Percentiles rank a stretch among this genome's conserved stretches.
These are phyloP conservation scores for Persicaria maculosa DNA, from an alignment of 148 eudicot species.

Conservation along the genomic window DNA sequence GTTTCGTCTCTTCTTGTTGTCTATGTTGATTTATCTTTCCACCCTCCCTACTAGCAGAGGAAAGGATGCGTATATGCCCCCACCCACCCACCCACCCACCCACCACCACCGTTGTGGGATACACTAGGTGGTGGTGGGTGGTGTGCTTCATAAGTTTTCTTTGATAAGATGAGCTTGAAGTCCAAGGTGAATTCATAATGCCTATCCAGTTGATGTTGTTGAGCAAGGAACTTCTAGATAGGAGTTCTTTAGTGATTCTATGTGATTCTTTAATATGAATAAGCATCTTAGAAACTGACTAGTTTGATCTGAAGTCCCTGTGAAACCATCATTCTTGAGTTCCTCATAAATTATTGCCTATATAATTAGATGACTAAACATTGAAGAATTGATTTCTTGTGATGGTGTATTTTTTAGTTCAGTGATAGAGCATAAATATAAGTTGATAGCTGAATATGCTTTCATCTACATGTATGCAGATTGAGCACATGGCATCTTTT, in stretches of 20 bases:
- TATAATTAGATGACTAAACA: not conserved
- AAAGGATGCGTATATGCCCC: too few relatives aligned
- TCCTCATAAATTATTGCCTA: not conserved
- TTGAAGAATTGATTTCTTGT: not conserved
- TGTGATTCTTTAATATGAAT: too few relatives aligned
- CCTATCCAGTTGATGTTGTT: not conserved
- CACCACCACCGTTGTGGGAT: too few relatives aligned
- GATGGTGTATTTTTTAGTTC: not conserved
- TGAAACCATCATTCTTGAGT: not conserved
- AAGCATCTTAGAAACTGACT: too few relatives aligned
- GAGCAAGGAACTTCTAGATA: not conserved
- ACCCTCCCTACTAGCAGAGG: too few relatives aligned
- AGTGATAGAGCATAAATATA: not conserved
- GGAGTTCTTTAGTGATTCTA: not conserved
- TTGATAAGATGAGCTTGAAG: too few relatives aligned
- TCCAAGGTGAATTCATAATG: not conserved
- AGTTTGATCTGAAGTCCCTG: not conserved
- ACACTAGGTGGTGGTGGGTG: too few relatives aligned
- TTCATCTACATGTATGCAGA: not conserved
- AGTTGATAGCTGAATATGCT: not conserved
- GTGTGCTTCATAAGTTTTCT: too few relatives aligned
- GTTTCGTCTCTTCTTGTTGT: too few relatives aligned
- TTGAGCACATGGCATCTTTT: not conserved
- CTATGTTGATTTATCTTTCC: too few relatives aligned
- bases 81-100: too few relatives aligned